These are phyloP conservation scores for Aethionema arabicum DNA, from an alignment of 345 rosid genomes.

Conservation along the genomic window DNA sequence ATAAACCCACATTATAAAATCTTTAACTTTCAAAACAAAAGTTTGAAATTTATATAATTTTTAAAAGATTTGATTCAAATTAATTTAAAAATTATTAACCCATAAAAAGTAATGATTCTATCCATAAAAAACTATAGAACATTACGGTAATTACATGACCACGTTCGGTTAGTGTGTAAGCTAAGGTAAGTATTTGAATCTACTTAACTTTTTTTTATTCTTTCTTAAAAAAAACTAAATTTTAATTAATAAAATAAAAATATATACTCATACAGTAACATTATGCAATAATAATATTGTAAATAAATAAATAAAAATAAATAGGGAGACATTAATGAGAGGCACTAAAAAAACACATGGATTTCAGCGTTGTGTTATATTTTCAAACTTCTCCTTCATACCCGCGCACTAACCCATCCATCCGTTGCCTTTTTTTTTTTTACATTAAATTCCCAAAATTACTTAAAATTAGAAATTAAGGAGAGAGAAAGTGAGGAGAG, in stretches of 20 bases:
- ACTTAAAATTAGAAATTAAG: neutral
- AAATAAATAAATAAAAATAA: neutral
- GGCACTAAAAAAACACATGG: constrained; percentile 37
- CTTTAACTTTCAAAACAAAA: no score
- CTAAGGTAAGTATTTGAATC: constrained; percentile 32
- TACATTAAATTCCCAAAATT: constrained; percentile 8
- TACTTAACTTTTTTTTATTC: constrained; percentile 6
- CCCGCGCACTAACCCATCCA: constrained; percentile 67
- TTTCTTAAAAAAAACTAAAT: neutral
- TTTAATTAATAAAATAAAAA: neutral
- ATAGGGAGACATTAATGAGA: constrained; percentile 16
- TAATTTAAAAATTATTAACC: neutral
- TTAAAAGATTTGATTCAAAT: no score
- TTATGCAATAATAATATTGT: neutral
- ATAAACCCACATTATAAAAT: no score
- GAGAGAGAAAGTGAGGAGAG: neutral
- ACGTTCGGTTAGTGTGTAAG: constrained; percentile 38
- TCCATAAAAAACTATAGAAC: constrained; percentile 17
- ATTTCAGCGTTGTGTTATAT: constrained; percentile 46
- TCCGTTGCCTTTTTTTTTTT: constrained; percentile 45
- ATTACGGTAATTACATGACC: constrained; percentile 28
- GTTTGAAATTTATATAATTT: no score
- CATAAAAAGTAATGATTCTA: constrained; percentile 30
- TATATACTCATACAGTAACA: neutral
- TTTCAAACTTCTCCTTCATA: constrained; percentile 55